phyloP scores from a whole-genome alignment of 352 stramenopile species.

The Thalassiosira exigua region DNA sequence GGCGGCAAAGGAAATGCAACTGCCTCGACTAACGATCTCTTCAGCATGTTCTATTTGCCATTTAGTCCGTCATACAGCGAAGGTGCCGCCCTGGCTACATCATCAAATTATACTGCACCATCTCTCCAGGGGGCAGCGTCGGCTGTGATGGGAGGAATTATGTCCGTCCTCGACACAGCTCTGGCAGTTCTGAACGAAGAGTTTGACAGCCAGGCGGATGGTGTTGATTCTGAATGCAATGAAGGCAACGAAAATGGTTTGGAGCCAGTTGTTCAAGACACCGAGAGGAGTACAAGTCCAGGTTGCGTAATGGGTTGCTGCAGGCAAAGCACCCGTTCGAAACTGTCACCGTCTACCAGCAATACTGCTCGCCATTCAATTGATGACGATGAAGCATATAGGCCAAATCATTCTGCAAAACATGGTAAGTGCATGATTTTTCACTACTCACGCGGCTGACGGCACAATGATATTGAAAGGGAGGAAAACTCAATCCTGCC shows the following conservation, averaged over 20 bases:
- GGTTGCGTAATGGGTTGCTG: neutral
- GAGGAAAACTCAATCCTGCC: too few relatives aligned
- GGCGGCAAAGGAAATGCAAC: too few relatives aligned
- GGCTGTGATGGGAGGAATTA: conserved; percentile 30
- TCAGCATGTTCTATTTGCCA: conserved; percentile 23
- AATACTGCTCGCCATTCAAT: neutral
- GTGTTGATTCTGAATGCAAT: neutral
- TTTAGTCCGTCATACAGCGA: conserved; percentile 10
- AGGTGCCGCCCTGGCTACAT: neutral
- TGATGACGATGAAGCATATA: neutral
- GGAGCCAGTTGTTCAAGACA: neutral
- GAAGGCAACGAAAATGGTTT: neutral
- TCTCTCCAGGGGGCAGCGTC: conserved; percentile 28
- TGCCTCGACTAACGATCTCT: too few relatives aligned
- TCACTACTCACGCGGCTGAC: too few relatives aligned
- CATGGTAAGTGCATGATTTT: neutral
- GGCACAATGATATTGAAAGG: too few relatives aligned
- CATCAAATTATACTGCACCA: neutral
- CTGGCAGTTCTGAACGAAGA: conserved; percentile 46
- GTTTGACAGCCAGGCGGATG: conserved; percentile 26
- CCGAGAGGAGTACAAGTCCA: neutral
- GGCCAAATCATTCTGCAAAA: neutral
- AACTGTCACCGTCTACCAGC: conserved; percentile 15
- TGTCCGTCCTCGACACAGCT: conserved; percentile 30
- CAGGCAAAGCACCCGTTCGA: neutral